Evolutionary conservation across 2,329 filamentous ascomycete species (phyloP).

Genomic region (Epichloe scottii): DNA sequence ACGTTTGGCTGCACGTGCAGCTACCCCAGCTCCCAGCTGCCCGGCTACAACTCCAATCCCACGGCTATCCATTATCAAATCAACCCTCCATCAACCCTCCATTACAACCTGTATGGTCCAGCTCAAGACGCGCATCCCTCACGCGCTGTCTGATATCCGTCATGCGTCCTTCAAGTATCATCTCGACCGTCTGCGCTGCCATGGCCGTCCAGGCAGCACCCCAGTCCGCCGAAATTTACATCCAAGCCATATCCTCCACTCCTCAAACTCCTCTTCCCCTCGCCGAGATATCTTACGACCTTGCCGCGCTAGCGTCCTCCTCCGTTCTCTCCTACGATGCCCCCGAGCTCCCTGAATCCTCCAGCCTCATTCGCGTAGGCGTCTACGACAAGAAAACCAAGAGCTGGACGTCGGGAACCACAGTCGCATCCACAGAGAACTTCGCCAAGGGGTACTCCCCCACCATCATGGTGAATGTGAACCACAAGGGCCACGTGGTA

Average conservation of each 20-base stretch:
- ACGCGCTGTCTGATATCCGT: not conserved
- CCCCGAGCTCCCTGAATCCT: conserved; percentile 35
- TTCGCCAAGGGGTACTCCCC: conserved; percentile 50
- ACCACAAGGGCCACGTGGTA: conserved; percentile 30
- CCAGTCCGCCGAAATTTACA: conserved; percentile 38
- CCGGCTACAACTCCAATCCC: no score
- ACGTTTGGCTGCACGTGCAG: not conserved
- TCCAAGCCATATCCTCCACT: conserved; percentile 34
- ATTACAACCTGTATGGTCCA: not conserved
- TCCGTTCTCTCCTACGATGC: conserved; percentile 42
- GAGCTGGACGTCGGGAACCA: conserved; percentile 41
- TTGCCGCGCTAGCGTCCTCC: conserved; percentile 28
- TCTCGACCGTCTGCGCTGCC: conserved; percentile 31
- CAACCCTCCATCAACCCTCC: not conserved
- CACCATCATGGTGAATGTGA: conserved; percentile 40
- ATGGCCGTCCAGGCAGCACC: conserved; percentile 26
- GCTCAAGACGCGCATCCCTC: not conserved
- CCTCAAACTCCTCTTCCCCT: conserved; percentile 27
- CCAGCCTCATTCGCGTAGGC: conserved; percentile 43
- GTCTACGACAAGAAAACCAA: conserved; percentile 36
- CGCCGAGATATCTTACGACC: conserved; percentile 44
- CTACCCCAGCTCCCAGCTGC: not conserved
- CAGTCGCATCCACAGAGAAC: conserved; percentile 42
- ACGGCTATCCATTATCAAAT: not conserved
- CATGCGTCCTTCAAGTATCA: conserved; percentile 30